Evolutionary conservation across 768 basidiomycete genomes (phyloP).

Genomic region (Paxillus involutus): DNA sequence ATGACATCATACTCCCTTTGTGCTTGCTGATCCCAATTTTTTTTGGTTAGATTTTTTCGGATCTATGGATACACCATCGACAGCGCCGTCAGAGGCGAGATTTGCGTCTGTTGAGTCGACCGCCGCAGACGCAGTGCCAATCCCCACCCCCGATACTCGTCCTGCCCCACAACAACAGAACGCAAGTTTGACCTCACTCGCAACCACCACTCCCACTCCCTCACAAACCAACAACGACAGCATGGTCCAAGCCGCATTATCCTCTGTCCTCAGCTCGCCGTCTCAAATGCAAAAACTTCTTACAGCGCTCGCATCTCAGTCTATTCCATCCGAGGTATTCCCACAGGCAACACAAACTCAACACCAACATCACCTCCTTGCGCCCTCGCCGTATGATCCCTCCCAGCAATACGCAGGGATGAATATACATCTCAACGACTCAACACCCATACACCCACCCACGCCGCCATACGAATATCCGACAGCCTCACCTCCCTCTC

Average conservation of each 20-base stretch:
- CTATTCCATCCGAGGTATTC: constrained; percentile 23
- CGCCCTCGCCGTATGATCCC: constrained; percentile 28
- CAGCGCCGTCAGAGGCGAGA: constrained; percentile 35
- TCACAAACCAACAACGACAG: constrained; percentile 38
- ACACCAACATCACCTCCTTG: constrained; percentile 25
- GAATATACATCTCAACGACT: constrained; percentile 5
- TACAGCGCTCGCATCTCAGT: constrained; percentile 36
- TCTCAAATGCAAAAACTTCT: constrained; percentile 60
- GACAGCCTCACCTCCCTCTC: constrained; percentile 20
- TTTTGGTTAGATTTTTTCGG: constrained; percentile 39
- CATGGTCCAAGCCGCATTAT: constrained; percentile 49
- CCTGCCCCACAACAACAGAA: constrained; percentile 15
- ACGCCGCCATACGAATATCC: constrained; percentile 19
- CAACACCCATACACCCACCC: constrained; percentile 14
- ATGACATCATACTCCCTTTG: not conserved
- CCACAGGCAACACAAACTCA: constrained; percentile 15
- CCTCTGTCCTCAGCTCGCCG: constrained; percentile 50
- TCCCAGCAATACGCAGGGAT: constrained; percentile 6
- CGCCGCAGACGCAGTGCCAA: constrained; percentile 12
- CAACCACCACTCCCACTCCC: constrained; percentile 3
- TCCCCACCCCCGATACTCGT: constrained; percentile 16
- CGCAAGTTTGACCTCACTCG: constrained; percentile 6
- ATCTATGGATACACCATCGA: constrained; percentile 46
- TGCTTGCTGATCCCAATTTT: constrained; percentile 1
- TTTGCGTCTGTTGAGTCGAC: constrained; percentile 28